Conservation (phyloP, 2,329 filamentous ascomycete genomes). For the Trichoderma lentiforme region DNA sequence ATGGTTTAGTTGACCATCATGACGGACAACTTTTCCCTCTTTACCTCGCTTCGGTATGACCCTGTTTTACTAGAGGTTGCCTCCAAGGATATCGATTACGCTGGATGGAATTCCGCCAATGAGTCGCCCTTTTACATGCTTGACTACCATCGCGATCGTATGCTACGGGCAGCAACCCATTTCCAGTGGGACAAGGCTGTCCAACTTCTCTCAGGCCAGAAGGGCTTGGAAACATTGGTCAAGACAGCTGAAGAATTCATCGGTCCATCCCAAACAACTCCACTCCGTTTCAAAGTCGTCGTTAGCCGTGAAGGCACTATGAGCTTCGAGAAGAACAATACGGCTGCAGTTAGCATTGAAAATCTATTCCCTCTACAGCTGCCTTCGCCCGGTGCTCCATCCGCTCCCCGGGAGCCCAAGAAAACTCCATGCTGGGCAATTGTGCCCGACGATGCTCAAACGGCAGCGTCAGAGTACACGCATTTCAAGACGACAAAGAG, state of each 20-base stretch:
- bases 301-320: slow-evolving; percentile 50
- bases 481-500: slow-evolving; percentile 82
- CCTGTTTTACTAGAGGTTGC: slow-evolving; percentile 48
- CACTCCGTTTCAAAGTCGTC: slow-evolving; percentile 53
- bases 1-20: slow-evolving; percentile 24
- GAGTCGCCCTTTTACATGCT: slow-evolving; percentile 74
- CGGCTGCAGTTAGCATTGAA: slow-evolving; percentile 40
- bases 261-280: slow-evolving; percentile 30
- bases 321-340: slow-evolving; percentile 38
- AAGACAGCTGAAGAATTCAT: slow-evolving; percentile 36
- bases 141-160: slow-evolving; percentile 71
- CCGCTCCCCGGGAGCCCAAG: slow-evolving; percentile 25
- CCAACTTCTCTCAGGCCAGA: slow-evolving; percentile 41
- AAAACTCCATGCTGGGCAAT: slow-evolving; percentile 40
- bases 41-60: slow-evolving; percentile 72
- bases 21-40: slow-evolving; percentile 55
- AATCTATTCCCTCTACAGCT: slow-evolving; percentile 58
- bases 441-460: slow-evolving; percentile 42
- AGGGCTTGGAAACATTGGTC: slow-evolving; percentile 43
- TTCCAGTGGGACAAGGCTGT: slow-evolving; percentile 53
- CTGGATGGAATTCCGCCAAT: slow-evolving; percentile 51
- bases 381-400: slow-evolving; percentile 39
- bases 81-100: slow-evolving; percentile 36
- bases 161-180: slow-evolving; percentile 60
- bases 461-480: slow-evolving; percentile 61